These are phyloP conservation scores for Ascochyta lentis DNA, from an alignment of 2,329 filamentous ascomycete genomes.

Conservation along the genomic window DNA sequence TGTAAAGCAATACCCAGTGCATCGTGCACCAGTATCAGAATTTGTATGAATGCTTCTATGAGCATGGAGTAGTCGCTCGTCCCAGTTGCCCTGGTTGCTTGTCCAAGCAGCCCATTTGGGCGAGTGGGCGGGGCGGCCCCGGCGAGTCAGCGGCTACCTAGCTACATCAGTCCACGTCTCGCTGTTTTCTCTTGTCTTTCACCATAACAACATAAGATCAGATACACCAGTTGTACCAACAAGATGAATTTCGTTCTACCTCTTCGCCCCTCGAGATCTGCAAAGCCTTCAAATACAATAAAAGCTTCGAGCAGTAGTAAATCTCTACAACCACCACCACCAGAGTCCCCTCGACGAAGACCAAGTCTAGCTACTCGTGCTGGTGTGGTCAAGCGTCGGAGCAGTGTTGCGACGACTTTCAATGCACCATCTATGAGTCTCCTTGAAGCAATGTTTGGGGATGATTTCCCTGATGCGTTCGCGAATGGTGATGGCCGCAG, in stretches of 20 bases:
- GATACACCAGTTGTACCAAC: background rate
- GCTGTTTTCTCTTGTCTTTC: conserved; percentile 7
- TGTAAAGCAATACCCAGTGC: background rate
- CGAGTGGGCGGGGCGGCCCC: conserved; percentile 8
- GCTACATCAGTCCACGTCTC: conserved; percentile 15
- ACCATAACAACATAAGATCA: background rate
- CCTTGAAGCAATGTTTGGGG: conserved; percentile 33
- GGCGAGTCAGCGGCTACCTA: conserved; percentile 16
- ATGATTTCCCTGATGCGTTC: conserved; percentile 35
- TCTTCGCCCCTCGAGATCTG: conserved; percentile 9
- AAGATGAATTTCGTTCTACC: conserved; percentile 17
- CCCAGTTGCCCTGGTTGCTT: conserved; percentile 2
- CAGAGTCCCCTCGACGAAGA: conserved; percentile 29
- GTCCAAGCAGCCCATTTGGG: background rate
- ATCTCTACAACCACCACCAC: conserved; percentile 19
- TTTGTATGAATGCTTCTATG: background rate
- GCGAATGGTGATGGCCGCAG: conserved; percentile 8
- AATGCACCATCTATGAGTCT: conserved; percentile 34
- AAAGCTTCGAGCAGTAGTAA: background rate
- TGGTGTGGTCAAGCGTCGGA: conserved; percentile 31
- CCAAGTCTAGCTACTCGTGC: conserved; percentile 31
- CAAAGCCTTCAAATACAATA: background rate
- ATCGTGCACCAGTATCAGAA: background rate
- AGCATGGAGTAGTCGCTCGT: background rate
- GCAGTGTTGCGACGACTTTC: conserved; percentile 23